Percentiles rank a stretch among this genome's conserved stretches.
These are phyloP conservation scores for Coccinonectria pachysandricola DNA, from an alignment of 2,329 filamentous ascomycete species.

Conservation along the genomic window DNA sequence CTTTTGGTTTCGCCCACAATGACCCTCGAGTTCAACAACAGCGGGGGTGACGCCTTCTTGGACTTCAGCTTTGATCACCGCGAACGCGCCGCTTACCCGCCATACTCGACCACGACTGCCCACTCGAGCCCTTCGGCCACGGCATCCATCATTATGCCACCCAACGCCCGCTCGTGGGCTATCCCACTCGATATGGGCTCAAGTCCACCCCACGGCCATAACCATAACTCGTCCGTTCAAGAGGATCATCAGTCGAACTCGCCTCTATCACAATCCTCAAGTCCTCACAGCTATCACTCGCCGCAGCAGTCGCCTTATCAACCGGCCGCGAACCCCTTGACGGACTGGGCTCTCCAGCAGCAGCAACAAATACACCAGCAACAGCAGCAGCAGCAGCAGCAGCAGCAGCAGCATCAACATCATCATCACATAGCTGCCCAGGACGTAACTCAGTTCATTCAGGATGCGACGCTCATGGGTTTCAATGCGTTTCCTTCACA, in stretches of 20 bases:
- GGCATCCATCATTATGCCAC: constrained; percentile 25
- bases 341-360: constrained; percentile 53
- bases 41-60: constrained; percentile 47
- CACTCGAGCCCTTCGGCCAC: constrained; percentile 24
- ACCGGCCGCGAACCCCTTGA: constrained; percentile 39
- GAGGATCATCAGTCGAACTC: constrained; percentile 39
- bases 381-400: constrained; percentile 36
- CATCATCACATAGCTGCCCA: constrained; percentile 29
- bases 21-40: constrained; percentile 52
- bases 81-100: constrained; percentile 37
- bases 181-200: constrained; percentile 43
- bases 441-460: constrained; percentile 44
- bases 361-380: constrained; percentile 35
- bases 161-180: constrained; percentile 34
- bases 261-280: constrained; percentile 40
- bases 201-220: constrained; percentile 31
- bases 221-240: constrained; percentile 38
- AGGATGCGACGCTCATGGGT: constrained; percentile 45
- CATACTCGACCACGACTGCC: constrained; percentile 17
- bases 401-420: constrained; percentile 30
- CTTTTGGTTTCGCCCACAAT: constrained; percentile 29
- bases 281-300: constrained; percentile 40
- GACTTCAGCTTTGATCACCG: constrained; percentile 51
- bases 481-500: constrained; percentile 42
- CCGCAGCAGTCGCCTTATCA: constrained; percentile 46